Base-by-base conservation (phyloP, 495 filamentous ascomycete species). In the Penicillium cinerascens region DNA sequence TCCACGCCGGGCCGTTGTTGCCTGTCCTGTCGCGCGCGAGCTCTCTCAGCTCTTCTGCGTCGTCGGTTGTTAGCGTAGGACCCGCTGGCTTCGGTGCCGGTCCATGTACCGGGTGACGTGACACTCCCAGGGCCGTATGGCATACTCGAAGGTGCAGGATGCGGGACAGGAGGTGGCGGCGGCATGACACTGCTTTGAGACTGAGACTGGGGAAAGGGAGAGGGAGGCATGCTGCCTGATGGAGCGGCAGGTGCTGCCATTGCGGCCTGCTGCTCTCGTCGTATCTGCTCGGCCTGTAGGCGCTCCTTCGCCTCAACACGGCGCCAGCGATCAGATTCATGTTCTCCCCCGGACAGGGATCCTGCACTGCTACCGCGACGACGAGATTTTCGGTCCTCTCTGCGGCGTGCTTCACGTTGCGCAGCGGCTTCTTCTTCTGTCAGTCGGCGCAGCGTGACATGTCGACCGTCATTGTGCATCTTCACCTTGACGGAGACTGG, bases 401-500 rank as follows among this genome's bases (percentile, higher is more conserved):
- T 59, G 8, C 81, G 73, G 38, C 80, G 72, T 11, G 77, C 74
- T 53, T 82, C 79, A 37, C 84, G 78, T 40, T 76, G 78, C 11
- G 80, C 80, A 10, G 82, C 84, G 3, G 87, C 86, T 78, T 95
- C 91, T 65, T 90, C 82, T 55, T 92, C 89, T 7, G 86, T 89
- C 11, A 96, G 70, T 23, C 87, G 78, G 20, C 89, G 81, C 17
- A 96, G 76, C 10, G 91, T 95, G 42, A 95, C 85, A 58, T 90
- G 87, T 27, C 85, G 81, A 47, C 87, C 85, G 58, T 95, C 87
- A 46, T 84, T 80, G 68, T 90, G 84, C 72, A 92, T 84, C 65
- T 87, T 86, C 22, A 95, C 78, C 69, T 90, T 90, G 44, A 95
- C 82, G 47, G 83, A 87, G 45, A 89, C 86, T 2, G 89, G 85